Conservation (phyloP, 2,329 filamentous ascomycete genomes). For the Phaeophleospora eucalypticola region DNA sequence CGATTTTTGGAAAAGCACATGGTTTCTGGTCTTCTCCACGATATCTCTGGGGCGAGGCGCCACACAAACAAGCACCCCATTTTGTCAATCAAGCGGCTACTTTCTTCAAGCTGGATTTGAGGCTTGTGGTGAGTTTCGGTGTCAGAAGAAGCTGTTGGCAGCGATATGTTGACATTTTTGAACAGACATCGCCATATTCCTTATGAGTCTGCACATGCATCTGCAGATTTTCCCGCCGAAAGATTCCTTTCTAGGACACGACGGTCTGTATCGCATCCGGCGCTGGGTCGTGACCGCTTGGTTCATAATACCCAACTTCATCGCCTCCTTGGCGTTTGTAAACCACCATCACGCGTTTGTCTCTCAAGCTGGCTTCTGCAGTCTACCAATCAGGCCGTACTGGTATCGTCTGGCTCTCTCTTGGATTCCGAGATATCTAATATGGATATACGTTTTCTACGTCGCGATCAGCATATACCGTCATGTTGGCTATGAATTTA, state of each 20-base stretch:
- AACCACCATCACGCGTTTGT: slow-evolving; percentile 53
- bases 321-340: slow-evolving; percentile 62
- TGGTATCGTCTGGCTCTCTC: slow-evolving; percentile 67
- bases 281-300: slow-evolving; percentile 56
- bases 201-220: slow-evolving; percentile 69
- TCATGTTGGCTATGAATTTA: slow-evolving; percentile 54
- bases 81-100: slow-evolving; percentile 31
- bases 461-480: slow-evolving; percentile 68
- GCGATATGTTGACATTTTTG: no score
- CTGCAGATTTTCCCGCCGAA: slow-evolving; percentile 64
- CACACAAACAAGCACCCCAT: slow-evolving; percentile 12
- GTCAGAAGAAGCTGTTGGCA: no score
- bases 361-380: slow-evolving; percentile 65
- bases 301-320: slow-evolving; percentile 54
- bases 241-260: slow-evolving; percentile 42
- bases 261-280: slow-evolving; percentile 66
- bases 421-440: slow-evolving; percentile 71
- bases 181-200: slow-evolving; percentile 62
- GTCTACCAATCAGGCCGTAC: slow-evolving; percentile 60
- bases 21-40: slow-evolving; percentile 63
- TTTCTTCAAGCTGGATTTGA: slow-evolving; percentile 26
- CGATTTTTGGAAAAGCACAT: slow-evolving; percentile 66
- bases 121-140: slow-evolving; percentile 21
- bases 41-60: slow-evolving; percentile 52
- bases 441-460: slow-evolving; percentile 59